phyloP scores from a whole-genome alignment of 768 basidiomycete genomes.

The Roridomyces roridus region DNA sequence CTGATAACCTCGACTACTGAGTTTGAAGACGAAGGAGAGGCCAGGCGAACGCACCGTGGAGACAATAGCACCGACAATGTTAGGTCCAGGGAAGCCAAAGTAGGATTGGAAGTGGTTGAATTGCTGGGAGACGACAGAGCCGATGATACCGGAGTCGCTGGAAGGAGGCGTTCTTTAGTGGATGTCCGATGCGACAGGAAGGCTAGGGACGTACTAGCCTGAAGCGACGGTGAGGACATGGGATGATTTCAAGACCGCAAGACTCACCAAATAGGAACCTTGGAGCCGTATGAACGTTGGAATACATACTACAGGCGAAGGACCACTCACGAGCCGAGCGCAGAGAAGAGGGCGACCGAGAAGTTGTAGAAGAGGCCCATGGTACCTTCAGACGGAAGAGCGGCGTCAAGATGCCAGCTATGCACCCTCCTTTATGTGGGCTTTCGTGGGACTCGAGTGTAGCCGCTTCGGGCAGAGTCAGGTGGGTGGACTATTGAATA shows the following conservation, averaged over 20 bases:
- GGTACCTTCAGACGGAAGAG: not conserved
- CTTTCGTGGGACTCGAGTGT: too few species aligned
- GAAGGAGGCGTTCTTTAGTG: not conserved
- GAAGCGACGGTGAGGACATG: not conserved
- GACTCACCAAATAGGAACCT: constrained; percentile 23
- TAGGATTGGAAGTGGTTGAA: constrained; percentile 18
- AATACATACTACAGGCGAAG: not conserved
- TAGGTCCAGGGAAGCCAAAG: constrained; percentile 37
- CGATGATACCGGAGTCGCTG: constrained; percentile 26
- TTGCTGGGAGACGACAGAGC: constrained; percentile 21
- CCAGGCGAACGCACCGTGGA: constrained; percentile 57
- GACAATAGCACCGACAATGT: constrained; percentile 56
- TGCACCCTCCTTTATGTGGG: too few species aligned
- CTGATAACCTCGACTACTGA: not conserved
- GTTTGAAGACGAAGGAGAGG: constrained; percentile 14
- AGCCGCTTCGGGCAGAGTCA: too few species aligned
- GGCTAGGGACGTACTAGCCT: constrained; percentile 19
- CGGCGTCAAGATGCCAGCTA: too few species aligned
- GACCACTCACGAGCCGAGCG: constrained; percentile 21
- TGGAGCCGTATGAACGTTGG: not conserved
- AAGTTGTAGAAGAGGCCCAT: constrained; percentile 25
- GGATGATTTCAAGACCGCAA: not conserved
- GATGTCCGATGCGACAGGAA: not conserved
- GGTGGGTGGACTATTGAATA: too few species aligned
- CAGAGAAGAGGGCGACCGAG: constrained; percentile 21